Conservation (phyloP, 2,329 filamentous ascomycete species). For the Microcera coccophila region DNA sequence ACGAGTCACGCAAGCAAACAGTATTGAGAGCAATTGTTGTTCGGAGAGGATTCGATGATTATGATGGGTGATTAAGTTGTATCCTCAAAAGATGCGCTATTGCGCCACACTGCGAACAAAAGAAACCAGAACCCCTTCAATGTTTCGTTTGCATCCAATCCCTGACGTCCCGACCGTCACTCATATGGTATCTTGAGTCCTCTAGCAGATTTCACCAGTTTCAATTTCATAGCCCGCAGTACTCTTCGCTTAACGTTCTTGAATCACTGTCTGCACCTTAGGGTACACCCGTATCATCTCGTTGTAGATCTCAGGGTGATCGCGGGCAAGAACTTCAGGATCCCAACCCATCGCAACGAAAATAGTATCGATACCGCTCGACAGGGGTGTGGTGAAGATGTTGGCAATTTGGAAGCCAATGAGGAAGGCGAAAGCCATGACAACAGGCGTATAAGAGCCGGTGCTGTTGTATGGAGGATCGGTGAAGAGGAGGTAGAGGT, state of each 20-base stretch:
- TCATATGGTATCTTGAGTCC: neutral
- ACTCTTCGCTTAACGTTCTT: slow-evolving; percentile 11
- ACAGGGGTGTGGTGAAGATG: slow-evolving; percentile 83
- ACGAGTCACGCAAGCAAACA: too few species aligned
- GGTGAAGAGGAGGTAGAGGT: slow-evolving; percentile 82
- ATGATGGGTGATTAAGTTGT: too few species aligned
- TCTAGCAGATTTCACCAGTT: neutral
- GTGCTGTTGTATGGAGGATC: slow-evolving; percentile 70
- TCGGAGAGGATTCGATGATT: too few species aligned
- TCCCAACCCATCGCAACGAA: slow-evolving; percentile 76
- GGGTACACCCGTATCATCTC: slow-evolving; percentile 80
- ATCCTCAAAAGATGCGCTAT: too few species aligned
- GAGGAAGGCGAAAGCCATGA: slow-evolving; percentile 81
- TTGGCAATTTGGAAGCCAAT: slow-evolving; percentile 88
- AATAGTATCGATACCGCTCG: slow-evolving; percentile 85
- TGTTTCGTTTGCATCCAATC: neutral
- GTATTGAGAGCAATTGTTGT: too few species aligned
- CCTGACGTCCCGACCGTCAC: neutral
- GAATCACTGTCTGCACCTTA: slow-evolving; percentile 73
- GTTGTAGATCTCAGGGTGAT: slow-evolving; percentile 78
- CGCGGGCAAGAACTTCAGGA: slow-evolving; percentile 68
- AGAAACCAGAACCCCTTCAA: neutral
- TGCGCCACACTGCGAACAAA: too few species aligned
- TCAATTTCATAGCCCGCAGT: neutral
- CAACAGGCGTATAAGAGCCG: slow-evolving; percentile 67